Evolutionary conservation across 192 early-diverging fungal genomes (phyloP).

Genomic region (Borealophlyctis nickersoniae): DNA sequence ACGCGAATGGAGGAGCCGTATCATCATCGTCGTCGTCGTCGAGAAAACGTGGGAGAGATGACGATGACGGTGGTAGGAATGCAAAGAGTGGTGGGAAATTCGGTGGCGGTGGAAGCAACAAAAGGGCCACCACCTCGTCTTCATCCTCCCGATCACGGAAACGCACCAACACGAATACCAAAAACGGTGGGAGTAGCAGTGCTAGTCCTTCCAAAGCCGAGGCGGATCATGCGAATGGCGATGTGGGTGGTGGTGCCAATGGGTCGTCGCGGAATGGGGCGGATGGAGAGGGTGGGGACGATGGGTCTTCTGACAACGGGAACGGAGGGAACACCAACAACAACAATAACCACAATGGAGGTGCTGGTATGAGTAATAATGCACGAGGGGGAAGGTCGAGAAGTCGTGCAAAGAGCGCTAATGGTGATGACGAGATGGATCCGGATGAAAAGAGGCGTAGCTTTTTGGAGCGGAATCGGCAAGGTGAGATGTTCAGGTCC

Average conservation of each 20-base stretch:
- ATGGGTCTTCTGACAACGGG: background rate
- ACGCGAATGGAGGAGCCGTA: too few relatives aligned
- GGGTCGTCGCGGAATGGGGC: background rate
- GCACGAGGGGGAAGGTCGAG: background rate
- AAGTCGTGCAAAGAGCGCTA: background rate
- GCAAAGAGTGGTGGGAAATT: background rate
- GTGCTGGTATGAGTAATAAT: conserved; percentile 24
- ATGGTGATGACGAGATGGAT: conserved; percentile 26
- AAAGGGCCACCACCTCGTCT: too few relatives aligned
- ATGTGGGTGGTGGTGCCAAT: background rate
- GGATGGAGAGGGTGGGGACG: background rate
- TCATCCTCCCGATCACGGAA: background rate
- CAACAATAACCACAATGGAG: too few relatives aligned
- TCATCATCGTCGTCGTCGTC: background rate
- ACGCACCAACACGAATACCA: background rate
- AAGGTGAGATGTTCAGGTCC: conserved; percentile 49
- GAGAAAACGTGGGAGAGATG: background rate
- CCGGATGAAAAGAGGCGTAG: conserved; percentile 70
- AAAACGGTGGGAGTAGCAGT: background rate
- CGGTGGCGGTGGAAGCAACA: background rate
- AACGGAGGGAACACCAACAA: background rate
- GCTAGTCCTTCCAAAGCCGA: too few relatives aligned
- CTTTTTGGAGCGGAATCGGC: conserved; percentile 87
- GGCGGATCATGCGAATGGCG: background rate
- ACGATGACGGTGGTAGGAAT: background rate